phyloP scores from a whole-genome alignment of 768 basidiomycete species.

The Coprinopsis sp. region DNA sequence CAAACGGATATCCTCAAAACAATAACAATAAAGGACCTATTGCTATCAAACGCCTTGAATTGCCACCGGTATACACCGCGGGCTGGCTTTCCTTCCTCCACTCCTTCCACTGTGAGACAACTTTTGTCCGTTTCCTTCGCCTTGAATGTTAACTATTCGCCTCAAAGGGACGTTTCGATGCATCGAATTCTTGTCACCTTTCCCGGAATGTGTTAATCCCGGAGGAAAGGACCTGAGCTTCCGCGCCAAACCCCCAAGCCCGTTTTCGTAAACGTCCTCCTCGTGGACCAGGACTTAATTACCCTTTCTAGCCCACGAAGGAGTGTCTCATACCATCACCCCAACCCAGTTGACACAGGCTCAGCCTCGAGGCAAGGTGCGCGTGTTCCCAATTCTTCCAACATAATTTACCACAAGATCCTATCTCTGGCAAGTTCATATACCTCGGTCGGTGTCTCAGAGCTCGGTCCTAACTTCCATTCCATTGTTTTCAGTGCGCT shows the following conservation, averaged over 20 bases:
- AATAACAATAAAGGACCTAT: constrained; percentile 12
- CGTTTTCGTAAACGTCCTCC: constrained; percentile 1
- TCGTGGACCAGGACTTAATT: background rate
- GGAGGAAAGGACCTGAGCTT: background rate
- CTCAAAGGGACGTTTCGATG: too few species aligned
- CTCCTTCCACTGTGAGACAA: constrained; percentile 13
- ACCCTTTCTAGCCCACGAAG: background rate
- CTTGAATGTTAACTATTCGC: constrained; percentile 4
- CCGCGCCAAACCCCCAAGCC: background rate
- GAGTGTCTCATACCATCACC: background rate
- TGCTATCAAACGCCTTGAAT: constrained; percentile 9
- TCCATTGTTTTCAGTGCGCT: background rate
- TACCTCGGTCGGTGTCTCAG: background rate
- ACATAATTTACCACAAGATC: background rate
- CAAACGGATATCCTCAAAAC: constrained; percentile 2
- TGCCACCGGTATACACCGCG: constrained; percentile 8
- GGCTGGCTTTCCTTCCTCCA: background rate
- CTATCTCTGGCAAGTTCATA: background rate
- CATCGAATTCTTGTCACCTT: too few species aligned
- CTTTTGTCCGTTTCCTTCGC: background rate
- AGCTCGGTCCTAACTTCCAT: background rate
- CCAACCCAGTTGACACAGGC: background rate
- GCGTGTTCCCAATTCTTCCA: background rate
- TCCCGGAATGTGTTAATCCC: constrained; percentile 3
- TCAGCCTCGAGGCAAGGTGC: constrained; percentile 3